Evolutionary conservation across 2,329 filamentous ascomycete species (phyloP).

Genomic region (Aspergillus phoenicis): DNA sequence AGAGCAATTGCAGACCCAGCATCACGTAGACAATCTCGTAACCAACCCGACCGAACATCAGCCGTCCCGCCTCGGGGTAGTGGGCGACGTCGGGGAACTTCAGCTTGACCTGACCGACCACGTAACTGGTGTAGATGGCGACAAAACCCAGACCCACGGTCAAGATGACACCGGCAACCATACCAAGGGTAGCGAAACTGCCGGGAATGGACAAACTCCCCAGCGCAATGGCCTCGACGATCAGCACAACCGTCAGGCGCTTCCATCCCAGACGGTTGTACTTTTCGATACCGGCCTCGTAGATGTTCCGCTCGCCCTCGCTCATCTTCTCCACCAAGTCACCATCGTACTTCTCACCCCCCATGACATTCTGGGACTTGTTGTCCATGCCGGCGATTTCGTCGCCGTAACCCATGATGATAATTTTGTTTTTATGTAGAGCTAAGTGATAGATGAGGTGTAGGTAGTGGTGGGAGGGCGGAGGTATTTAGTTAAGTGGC

Average conservation of each 20-base stretch:
- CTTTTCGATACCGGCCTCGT: constrained; percentile 26
- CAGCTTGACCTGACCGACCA: constrained; percentile 44
- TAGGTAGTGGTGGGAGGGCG: background rate
- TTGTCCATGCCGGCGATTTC: constrained; percentile 17
- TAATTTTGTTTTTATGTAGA: too few relatives aligned
- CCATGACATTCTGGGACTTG: constrained; percentile 14
- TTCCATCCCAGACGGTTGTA: constrained; percentile 52
- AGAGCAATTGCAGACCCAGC: constrained; percentile 47
- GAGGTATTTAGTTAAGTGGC: background rate
- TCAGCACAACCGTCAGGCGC: constrained; percentile 52
- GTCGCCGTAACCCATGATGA: constrained; percentile 15
- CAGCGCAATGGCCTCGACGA: constrained; percentile 55
- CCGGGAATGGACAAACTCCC: constrained; percentile 51
- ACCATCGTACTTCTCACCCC: constrained; percentile 8
- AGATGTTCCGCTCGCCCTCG: constrained; percentile 22
- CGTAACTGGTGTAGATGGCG: constrained; percentile 47
- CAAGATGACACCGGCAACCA: constrained; percentile 50
- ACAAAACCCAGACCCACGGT: constrained; percentile 43
- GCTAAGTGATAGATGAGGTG: too few relatives aligned
- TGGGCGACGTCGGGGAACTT: constrained; percentile 44
- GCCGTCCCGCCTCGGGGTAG: constrained; percentile 48
- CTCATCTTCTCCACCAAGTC: constrained; percentile 26
- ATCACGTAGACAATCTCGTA: constrained; percentile 48
- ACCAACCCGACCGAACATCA: constrained; percentile 47
- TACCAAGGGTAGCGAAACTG: constrained; percentile 50